A percentile compares a stretch with the other conserved stretches of the same genome.
Conservation (phyloP, 2,329 filamentous ascomycete genomes). For the Lasiodiplodia theobromae region DNA sequence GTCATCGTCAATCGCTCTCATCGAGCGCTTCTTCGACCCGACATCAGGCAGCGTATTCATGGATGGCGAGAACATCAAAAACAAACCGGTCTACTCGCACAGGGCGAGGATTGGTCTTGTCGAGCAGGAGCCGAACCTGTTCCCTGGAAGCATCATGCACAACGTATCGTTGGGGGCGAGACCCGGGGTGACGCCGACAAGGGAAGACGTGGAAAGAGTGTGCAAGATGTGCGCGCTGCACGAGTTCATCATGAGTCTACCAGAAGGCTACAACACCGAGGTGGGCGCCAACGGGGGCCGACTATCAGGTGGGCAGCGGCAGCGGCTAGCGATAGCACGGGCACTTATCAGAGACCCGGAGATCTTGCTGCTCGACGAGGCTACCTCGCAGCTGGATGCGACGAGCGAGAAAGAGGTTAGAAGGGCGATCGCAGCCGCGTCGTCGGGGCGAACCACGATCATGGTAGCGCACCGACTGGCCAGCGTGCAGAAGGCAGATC, state of each 20-base stretch:
- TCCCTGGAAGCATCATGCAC: constrained; percentile 53
- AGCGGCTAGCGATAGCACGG: constrained; percentile 55
- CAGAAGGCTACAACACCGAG: constrained; percentile 56
- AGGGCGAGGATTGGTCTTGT: constrained; percentile 52
- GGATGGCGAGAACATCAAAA: constrained; percentile 52
- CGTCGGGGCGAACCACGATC: constrained; percentile 65
- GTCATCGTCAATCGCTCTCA: constrained; percentile 53
- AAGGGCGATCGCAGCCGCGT: constrained; percentile 49
- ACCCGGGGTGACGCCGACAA: constrained; percentile 36
- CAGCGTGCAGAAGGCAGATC: constrained; percentile 78
- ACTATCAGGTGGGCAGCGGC: constrained; percentile 55
- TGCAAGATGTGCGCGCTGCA: constrained; percentile 54
- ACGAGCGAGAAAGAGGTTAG: constrained; percentile 54
- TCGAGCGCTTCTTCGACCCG: constrained; percentile 56
- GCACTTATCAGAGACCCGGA: constrained; percentile 56
- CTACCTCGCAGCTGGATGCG: constrained; percentile 56
- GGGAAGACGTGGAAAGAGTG: constrained; percentile 43
- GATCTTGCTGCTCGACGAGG: constrained; percentile 56
- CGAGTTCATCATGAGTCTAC: constrained; percentile 56
- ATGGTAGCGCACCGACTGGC: constrained; percentile 80
- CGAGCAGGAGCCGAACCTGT: constrained; percentile 55
- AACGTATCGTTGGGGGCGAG: constrained; percentile 53
- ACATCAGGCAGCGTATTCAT: constrained; percentile 48
- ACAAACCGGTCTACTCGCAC: constrained; percentile 45
- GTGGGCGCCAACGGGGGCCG: constrained; percentile 52